Conservation (phyloP, 148 eudicot genomes). For the Heliosperma pusillum region DNA sequence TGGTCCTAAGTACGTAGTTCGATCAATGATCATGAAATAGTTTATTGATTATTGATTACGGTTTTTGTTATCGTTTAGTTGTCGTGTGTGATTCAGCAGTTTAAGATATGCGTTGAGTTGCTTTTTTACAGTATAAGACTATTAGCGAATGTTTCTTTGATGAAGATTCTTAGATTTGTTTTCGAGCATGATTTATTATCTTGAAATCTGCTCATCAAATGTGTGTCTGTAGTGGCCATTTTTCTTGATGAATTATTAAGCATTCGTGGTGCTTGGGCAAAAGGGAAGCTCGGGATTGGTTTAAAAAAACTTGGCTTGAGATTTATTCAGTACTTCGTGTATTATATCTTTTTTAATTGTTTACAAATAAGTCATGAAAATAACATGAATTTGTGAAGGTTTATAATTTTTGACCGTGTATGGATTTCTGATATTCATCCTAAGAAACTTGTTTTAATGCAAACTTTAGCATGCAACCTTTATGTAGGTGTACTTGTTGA, state of each 20-base stretch:
- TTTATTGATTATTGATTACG: neutral
- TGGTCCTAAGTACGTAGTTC: conserved; percentile 81
- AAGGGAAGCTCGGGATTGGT: neutral
- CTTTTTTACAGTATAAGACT: too few relatives aligned
- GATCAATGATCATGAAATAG: conserved; percentile 9
- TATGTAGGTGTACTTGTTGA: neutral
- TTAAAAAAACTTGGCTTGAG: neutral
- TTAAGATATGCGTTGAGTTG: too few relatives aligned
- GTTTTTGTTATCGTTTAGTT: neutral
- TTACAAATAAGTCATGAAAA: too few relatives aligned
- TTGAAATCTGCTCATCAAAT: neutral
- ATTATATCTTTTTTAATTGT: too few relatives aligned
- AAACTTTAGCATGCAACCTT: neutral
- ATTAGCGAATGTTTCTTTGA: too few relatives aligned
- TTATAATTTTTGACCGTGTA: neutral
- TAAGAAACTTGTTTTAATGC: neutral
- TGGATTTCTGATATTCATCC: neutral
- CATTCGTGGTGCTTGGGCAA: neutral
- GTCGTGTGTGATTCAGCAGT: neutral
- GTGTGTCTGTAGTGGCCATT: neutral
- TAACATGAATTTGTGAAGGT: too few relatives aligned
- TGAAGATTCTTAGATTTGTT: too few relatives aligned
- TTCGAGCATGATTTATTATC: too few relatives aligned
- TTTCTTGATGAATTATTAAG: neutral
- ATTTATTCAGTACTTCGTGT: neutral